These are phyloP conservation scores for Carex cristatella DNA, from an alignment of 176 grass and related monocot species.

Conservation along the genomic window DNA sequence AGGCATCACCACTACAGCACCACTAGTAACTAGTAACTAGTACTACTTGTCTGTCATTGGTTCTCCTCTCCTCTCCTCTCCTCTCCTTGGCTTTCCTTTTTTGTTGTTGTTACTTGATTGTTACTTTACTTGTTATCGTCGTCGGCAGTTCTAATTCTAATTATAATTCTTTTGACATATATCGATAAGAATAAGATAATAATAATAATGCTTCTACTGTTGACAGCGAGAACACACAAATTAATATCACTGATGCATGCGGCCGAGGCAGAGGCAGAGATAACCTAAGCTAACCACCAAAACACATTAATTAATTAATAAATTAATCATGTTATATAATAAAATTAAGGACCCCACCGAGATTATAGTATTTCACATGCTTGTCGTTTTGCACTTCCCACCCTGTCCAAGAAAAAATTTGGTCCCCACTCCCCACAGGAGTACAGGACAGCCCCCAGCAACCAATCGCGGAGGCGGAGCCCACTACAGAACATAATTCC, in stretches of 20 bases:
- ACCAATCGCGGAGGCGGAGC: not conserved
- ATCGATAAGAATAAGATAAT: too few species aligned
- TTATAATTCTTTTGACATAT: too few species aligned
- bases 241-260: not conserved
- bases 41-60: too few species aligned
- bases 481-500: not conserved
- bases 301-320: not conserved
- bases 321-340: not conserved
- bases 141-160: too few species aligned
- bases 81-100: too few species aligned
- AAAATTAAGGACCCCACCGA: not conserved
- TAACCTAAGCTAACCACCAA: not conserved
- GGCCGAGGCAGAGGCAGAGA: not conserved
- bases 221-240: not conserved
- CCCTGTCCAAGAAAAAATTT: not conserved
- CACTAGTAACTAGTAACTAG: too few species aligned
- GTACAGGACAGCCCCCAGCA: not conserved
- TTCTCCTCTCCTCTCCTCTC: too few species aligned
- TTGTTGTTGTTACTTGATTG: too few species aligned
- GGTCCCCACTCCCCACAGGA: not conserved
- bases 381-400: conserved; percentile 8
- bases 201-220: not conserved
- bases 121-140: too few species aligned
- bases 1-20: too few species aligned
- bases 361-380: conserved; percentile 21